phyloP scores from a whole-genome alignment of 2,329 filamentous ascomycete genomes.

The Colletotrichum karsti region DNA sequence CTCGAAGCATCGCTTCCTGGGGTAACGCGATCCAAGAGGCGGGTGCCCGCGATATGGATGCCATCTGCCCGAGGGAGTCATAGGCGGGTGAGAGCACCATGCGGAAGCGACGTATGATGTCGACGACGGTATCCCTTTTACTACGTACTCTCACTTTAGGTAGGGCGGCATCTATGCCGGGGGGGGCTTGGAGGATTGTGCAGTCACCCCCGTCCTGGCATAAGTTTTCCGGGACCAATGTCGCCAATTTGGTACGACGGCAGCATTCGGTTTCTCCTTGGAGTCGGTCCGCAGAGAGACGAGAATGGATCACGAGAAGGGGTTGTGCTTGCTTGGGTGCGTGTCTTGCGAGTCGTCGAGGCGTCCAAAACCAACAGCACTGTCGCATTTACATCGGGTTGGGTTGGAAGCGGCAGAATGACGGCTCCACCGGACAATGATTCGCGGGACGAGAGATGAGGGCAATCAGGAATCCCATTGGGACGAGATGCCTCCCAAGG shows the following conservation, averaged over 20 bases:
- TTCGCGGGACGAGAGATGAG: neutral
- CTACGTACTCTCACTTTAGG: neutral
- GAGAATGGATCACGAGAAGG: neutral
- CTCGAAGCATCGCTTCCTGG: neutral
- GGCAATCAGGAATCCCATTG: neutral
- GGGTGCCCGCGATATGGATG: neutral
- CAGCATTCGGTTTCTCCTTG: neutral
- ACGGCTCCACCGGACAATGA: neutral
- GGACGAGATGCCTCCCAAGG: neutral
- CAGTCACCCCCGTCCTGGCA: neutral
- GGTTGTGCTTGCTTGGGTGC: neutral
- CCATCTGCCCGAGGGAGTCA: neutral
- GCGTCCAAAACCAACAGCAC: neutral
- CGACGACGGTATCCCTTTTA: neutral
- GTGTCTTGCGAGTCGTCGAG: neutral
- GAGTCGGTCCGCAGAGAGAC: neutral
- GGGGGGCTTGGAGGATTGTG: neutral
- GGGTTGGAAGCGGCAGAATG: neutral
- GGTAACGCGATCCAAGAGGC: neutral
- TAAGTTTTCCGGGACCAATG: neutral
- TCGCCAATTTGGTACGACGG: neutral
- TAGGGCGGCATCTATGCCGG: neutral
- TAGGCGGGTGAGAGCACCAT: neutral
- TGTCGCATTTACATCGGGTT: neutral
- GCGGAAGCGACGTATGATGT: neutral